A percentile compares a stretch with the other conserved stretches of the same genome.
These are phyloP conservation scores for Barnettozyma botsteinii DNA, from an alignment of 805 yeast species.

Conservation along the genomic window DNA sequence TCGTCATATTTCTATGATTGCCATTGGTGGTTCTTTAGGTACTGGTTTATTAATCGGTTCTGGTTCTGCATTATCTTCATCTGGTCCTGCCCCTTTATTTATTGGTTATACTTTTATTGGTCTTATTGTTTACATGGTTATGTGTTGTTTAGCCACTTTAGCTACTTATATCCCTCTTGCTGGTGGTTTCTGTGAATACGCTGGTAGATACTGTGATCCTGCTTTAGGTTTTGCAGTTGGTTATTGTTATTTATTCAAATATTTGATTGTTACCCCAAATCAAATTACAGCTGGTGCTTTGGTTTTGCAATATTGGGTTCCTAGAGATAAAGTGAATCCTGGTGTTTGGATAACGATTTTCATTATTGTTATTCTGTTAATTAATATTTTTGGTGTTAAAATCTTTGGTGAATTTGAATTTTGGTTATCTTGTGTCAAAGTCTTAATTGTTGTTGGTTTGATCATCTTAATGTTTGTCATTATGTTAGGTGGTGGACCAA, in stretches of 20 bases:
- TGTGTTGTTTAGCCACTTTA: constrained; percentile 64
- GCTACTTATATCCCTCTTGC: constrained; percentile 61
- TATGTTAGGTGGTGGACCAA: constrained; percentile 76
- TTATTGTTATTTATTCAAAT: constrained; percentile 25
- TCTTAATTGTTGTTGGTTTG: constrained; percentile 55
- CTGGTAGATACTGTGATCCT: constrained; percentile 37
- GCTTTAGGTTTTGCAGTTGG: constrained; percentile 27
- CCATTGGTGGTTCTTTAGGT: constrained; percentile 70
- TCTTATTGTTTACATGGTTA: constrained; percentile 60
- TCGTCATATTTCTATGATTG: constrained; percentile 61
- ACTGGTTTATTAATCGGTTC: constrained; percentile 66
- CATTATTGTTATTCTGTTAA: constrained; percentile 32
- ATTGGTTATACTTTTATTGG: constrained; percentile 69
- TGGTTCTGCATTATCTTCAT: constrained; percentile 48
- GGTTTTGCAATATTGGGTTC: constrained; percentile 43
- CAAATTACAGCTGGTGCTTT: constrained; percentile 60
- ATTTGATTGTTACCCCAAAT: constrained; percentile 24
- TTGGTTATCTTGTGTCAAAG: constrained; percentile 41
- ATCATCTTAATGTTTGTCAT: constrained; percentile 57
- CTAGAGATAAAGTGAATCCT: constrained; percentile 33
- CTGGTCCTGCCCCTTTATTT: constrained; percentile 54
- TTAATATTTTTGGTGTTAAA: constrained; percentile 48
- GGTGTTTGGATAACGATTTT: constrained; percentile 51
- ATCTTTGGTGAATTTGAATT: constrained; percentile 57
- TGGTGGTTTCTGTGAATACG: constrained; percentile 63